These are phyloP conservation scores for Aspergillus cavernicola DNA, from an alignment of 495 filamentous ascomycete species.

Conservation along the genomic window DNA sequence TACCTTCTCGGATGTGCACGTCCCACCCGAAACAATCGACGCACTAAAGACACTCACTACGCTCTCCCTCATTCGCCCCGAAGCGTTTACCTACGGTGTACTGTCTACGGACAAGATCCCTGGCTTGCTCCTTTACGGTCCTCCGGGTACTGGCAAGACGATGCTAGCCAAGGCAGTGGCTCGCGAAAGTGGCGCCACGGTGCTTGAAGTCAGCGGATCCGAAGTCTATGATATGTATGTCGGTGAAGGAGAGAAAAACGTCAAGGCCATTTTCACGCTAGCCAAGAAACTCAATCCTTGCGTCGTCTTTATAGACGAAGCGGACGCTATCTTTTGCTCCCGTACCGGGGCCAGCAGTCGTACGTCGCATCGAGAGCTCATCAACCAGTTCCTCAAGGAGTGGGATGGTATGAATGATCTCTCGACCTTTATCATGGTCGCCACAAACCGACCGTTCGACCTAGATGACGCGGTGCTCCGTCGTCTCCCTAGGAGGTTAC, in stretches of 20 bases:
- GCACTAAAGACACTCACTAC: constrained; percentile 86
- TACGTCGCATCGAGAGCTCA: constrained; percentile 77
- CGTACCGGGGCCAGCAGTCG: constrained; percentile 56
- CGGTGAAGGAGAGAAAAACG: constrained; percentile 95
- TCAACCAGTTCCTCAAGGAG: constrained; percentile 96
- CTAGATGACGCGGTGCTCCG: constrained; percentile 92
- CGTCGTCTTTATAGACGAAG: constrained; percentile 96
- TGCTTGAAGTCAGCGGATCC: constrained; percentile 67
- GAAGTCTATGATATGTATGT: constrained; percentile 95
- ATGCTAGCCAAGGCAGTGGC: constrained; percentile 93
- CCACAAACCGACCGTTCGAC: constrained; percentile 94
- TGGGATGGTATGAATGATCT: constrained; percentile 92
- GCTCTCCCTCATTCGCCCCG: constrained; percentile 80
- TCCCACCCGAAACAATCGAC: constrained; percentile 77
- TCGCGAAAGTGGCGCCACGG: constrained; percentile 86
- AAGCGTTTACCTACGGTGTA: constrained; percentile 95
- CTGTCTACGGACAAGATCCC: constrained; percentile 87
- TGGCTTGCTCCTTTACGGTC: constrained; percentile 87
- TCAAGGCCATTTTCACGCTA: constrained; percentile 84
- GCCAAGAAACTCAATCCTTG: constrained; percentile 91
- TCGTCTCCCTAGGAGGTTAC: constrained; percentile 71
- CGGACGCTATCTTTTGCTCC: constrained; percentile 82
- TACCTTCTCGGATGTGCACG: constrained; percentile 81
- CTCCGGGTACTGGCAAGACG: constrained; percentile 94
- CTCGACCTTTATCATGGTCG: constrained; percentile 96